Evolutionary conservation across 768 basidiomycete genomes (phyloP), one percentile per base, ranked within the genome.

Genomic region (Hemileccinum impolitum): DNA sequence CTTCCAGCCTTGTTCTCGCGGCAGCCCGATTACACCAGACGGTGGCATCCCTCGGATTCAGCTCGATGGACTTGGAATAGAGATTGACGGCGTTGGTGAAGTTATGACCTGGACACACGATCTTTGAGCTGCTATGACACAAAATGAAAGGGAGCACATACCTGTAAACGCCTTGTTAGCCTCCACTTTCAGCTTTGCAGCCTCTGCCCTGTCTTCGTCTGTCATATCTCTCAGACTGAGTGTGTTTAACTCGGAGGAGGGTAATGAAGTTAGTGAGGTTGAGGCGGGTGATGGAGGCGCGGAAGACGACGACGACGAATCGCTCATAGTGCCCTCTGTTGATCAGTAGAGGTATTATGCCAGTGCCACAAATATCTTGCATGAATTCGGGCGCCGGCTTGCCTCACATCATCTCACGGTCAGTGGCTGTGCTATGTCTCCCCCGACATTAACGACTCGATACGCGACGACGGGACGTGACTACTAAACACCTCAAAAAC

Each of bases 21-120:
- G 92, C 90, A 2, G 96, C 93, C 32, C 95, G 80, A 70, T 98
- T 98, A 64, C 88, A 94, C 88, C 90, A 98, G 45, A 95, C 68
- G 13, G 92, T 94, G 45, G 93, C 72, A 59, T 97, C 95, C 47
- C 75, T 73, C 0, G 93, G 94, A 64, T 99, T 94, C 63, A 85
- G 79, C 55, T 87, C 83, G 56, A 98, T 88, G 2, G 95, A 91
- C 32, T 83, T 70, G 3, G 86, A 79, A 67, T 98, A 99, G 32
- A 96, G 69, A 35, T 78, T 75, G 10, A 87, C 84, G 11, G 94
- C 92, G 14, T 70, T 66, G 18, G 77, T 75, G 65, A 94, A 98
- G 58, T 89, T 82, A 65, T 91, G 87, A 40, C 70, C 90, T 76
- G 50, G 25, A 45, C n/a, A 11, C 30, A 3, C 32, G 31, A 53